Evolutionary conservation across 1,139 yeast species (phyloP).

Genomic region (Saccharomyces hybrid): DNA sequence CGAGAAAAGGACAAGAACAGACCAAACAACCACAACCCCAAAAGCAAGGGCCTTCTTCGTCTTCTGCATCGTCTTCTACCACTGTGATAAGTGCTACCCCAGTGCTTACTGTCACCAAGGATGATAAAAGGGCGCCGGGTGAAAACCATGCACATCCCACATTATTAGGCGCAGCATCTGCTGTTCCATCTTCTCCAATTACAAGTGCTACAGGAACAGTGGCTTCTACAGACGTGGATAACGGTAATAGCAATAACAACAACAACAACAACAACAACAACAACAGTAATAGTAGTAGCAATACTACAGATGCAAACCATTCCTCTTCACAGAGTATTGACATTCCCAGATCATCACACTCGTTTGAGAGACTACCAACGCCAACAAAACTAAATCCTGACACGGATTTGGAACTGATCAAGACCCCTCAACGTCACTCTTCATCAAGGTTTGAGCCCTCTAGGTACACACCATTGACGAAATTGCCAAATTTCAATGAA

Average conservation of each 20-base stretch:
- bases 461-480: constrained; percentile 64
- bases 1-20: constrained; percentile 6
- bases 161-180: constrained; percentile 22
- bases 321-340: constrained; percentile 29
- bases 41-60: constrained; percentile 4
- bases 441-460: constrained; percentile 88
- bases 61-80: background rate
- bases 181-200: constrained; percentile 16
- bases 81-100: constrained; percentile 3
- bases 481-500: constrained; percentile 83
- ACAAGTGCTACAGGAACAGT: constrained; percentile 12
- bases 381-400: constrained; percentile 38
- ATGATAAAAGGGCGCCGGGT: background rate
- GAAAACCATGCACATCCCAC: constrained; percentile 20
- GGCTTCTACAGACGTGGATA: constrained; percentile 7
- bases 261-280: constrained; percentile 3
- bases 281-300: background rate
- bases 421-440: constrained; percentile 85
- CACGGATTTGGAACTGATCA: constrained; percentile 49
- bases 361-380: constrained; percentile 39
- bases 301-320: constrained; percentile 10
- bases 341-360: constrained; percentile 40
- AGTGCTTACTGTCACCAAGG: constrained; percentile 5
- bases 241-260: constrained; percentile 3
- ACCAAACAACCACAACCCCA: constrained; percentile 11